These are phyloP conservation scores for Sporothrix curviconia DNA, from an alignment of 2,329 filamentous ascomycete genomes.

Conservation along the genomic window DNA sequence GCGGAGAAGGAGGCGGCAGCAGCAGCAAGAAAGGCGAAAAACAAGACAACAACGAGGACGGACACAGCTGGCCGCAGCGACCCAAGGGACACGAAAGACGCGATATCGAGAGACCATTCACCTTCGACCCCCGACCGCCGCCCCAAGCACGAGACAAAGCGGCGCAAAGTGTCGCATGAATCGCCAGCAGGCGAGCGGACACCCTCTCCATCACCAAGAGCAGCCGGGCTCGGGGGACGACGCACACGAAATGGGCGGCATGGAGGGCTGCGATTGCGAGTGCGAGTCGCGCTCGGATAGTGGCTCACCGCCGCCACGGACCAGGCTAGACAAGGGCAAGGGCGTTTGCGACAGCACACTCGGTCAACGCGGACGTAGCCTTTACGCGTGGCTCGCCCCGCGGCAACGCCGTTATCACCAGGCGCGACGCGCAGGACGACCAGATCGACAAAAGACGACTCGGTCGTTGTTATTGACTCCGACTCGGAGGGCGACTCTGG, in stretches of 20 bases:
- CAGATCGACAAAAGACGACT: background rate
- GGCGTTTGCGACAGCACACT: constrained; percentile 7
- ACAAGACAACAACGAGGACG: background rate
- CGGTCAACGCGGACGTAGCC: constrained; percentile 3
- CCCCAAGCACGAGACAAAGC: constrained; percentile 9
- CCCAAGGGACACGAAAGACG: constrained; percentile 14
- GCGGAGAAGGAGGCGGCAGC: background rate
- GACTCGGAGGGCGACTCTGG: background rate
- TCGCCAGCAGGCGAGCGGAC: background rate
- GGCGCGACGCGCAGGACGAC: background rate
- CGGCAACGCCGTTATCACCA: background rate
- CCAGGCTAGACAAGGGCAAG: constrained; percentile 13
- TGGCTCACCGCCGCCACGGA: background rate
- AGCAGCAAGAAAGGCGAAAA: background rate
- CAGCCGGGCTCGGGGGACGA: background rate
- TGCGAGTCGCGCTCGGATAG: background rate
- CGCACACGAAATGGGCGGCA: background rate
- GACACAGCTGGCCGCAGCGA: too few species aligned
- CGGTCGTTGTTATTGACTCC: constrained; percentile 11
- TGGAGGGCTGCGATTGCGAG: background rate
- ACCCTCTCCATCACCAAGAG: background rate
- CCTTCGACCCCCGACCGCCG: background rate
- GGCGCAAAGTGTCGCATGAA: constrained; percentile 18
- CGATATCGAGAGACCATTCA: background rate
- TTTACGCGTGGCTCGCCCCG: background rate